Conservation (phyloP, 2,329 filamentous ascomycete genomes). For the Alternaria sp. region DNA sequence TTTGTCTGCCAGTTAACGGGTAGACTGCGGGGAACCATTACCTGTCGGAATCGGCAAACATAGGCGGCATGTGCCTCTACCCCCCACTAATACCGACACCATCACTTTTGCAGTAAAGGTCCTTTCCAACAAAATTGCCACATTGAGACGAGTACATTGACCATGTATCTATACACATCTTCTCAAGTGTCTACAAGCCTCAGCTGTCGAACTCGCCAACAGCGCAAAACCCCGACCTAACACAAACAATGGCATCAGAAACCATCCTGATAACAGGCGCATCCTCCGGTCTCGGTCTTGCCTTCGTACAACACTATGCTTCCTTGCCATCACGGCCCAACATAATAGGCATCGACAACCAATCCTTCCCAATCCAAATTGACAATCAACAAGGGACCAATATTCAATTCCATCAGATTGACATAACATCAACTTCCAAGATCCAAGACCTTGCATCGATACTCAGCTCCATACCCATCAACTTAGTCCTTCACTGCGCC, state of each 20-base stretch:
- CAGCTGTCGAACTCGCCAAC: neutral
- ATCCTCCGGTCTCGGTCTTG: slow-evolving; percentile 87
- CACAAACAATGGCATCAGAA: neutral
- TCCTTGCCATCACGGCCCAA: slow-evolving; percentile 12
- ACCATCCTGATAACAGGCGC: slow-evolving; percentile 93
- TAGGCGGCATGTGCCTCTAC: neutral
- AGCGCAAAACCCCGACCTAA: neutral
- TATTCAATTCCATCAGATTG: slow-evolving; percentile 16
- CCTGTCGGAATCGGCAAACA: slow-evolving; percentile 2
- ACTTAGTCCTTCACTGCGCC: slow-evolving; percentile 55
- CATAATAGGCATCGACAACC: slow-evolving; percentile 35
- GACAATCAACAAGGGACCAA: neutral
- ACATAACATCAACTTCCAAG: slow-evolving; percentile 16
- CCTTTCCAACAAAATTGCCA: slow-evolving; percentile 3
- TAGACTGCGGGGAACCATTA: slow-evolving; percentile 12
- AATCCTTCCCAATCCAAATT: slow-evolving; percentile 2
- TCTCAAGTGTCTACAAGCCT: neutral
- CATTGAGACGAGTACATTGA: neutral
- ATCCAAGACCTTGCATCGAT: slow-evolving; percentile 20
- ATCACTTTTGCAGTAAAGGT: slow-evolving; percentile 5
- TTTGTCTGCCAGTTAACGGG: neutral
- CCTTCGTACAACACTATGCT: slow-evolving; percentile 53
- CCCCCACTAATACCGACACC: neutral
- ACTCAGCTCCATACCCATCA: slow-evolving; percentile 37
- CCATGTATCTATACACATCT: neutral